These are phyloP conservation scores for Eucalyptus tenuipes DNA, from an alignment of 345 rosid genomes.

Conservation along the genomic window DNA sequence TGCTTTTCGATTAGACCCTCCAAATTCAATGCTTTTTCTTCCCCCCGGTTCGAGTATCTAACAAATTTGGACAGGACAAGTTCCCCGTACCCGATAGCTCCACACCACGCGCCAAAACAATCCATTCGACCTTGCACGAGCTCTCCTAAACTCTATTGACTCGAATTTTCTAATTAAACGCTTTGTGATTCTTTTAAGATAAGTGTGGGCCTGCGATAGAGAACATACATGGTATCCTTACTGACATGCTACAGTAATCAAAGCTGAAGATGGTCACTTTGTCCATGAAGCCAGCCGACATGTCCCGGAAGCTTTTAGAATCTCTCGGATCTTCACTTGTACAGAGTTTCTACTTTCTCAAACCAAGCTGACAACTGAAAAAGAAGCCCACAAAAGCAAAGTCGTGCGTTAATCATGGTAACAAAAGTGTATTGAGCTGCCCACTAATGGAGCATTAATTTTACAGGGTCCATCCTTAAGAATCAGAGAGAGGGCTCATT, in stretches of 20 bases:
- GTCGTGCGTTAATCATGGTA: not conserved
- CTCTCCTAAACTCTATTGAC: not conserved
- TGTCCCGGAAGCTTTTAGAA: not conserved
- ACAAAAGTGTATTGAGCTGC: not conserved
- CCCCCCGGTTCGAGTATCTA: not conserved
- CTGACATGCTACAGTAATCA: not conserved
- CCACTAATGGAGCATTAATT: not conserved
- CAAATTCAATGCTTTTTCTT: not conserved
- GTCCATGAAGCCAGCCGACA: not conserved
- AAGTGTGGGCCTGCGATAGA: not conserved
- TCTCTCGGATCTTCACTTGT: not conserved
- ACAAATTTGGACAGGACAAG: not conserved
- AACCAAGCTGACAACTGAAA: not conserved
- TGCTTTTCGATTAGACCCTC: not conserved
- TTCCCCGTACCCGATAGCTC: not conserved
- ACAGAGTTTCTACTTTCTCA: not conserved
- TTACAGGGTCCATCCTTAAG: not conserved
- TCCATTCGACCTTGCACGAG: not conserved
- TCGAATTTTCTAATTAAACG: not conserved
- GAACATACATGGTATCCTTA: not conserved
- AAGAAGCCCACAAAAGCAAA: not conserved
- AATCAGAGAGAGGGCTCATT: not conserved
- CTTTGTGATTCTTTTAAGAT: not conserved
- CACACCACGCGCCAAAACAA: not conserved
- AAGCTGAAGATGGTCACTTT: not conserved